Evolutionary conservation across 257 asterid genomes (phyloP).

Genomic region (Gynochthodes officinalis): DNA sequence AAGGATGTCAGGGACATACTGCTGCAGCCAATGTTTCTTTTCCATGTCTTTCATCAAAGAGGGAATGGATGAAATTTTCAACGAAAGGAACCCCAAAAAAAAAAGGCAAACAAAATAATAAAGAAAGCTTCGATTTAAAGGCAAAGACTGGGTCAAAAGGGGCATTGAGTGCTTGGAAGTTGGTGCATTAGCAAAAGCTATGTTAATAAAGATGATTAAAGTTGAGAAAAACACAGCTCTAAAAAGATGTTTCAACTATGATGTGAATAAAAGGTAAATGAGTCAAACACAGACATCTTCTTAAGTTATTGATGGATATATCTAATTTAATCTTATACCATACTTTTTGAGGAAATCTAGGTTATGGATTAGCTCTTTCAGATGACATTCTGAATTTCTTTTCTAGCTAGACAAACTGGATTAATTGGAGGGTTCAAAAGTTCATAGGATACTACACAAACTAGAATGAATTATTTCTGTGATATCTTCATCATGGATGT

Average conservation of each 20-base stretch:
- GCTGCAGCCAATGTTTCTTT: neutral
- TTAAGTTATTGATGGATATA: constrained; percentile 25
- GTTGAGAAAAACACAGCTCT: constrained; percentile 23
- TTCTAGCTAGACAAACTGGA: too few relatives aligned
- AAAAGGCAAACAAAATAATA: neutral
- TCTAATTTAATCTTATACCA: constrained; percentile 10
- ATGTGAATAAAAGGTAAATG: constrained; percentile 24
- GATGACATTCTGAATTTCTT: neutral
- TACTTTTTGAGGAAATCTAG: constrained; percentile 31
- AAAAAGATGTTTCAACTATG: constrained; percentile 25
- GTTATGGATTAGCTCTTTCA: constrained; percentile 22
- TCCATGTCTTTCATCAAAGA: neutral
- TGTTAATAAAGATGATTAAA: constrained; percentile 31
- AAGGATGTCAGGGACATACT: neutral
- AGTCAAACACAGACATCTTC: constrained; percentile 37
- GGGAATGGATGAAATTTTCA: neutral
- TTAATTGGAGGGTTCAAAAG: too few relatives aligned
- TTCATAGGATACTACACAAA: too few relatives aligned
- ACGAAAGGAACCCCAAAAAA: too few relatives aligned
- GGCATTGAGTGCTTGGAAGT: constrained; percentile 43
- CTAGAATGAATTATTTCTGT: too few relatives aligned
- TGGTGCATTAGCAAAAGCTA: constrained; percentile 39
- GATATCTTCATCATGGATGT: too few relatives aligned
- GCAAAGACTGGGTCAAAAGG: constrained; percentile 43
- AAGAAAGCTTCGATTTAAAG: constrained; percentile 27